A percentile compares a stretch with the other conserved stretches of the same genome.
Conservation (phyloP, 2,329 filamentous ascomycete genomes). For the Cytospora leucostoma region DNA sequence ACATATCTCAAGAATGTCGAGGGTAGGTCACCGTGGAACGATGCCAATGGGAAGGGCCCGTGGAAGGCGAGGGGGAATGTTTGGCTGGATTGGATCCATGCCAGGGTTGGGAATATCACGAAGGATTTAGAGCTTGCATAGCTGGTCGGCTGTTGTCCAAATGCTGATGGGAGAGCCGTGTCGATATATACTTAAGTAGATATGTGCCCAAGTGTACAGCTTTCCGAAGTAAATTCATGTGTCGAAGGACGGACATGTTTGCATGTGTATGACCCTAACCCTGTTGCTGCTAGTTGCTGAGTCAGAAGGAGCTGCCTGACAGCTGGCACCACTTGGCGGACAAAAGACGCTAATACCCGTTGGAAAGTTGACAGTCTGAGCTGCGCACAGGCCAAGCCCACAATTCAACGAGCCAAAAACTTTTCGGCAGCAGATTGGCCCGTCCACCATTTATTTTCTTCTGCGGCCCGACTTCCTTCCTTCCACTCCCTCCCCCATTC, state of each 20-base stretch:
- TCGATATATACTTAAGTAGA: background rate
- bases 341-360: background rate
- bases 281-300: too few species aligned
- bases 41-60: conserved; percentile 1
- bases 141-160: background rate
- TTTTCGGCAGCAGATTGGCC: background rate
- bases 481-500: conserved; percentile 26
- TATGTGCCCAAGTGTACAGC: background rate
- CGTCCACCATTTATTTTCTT: conserved; percentile 10
- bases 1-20: conserved; percentile 16
- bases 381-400: conserved; percentile 12
- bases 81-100: conserved; percentile 19
- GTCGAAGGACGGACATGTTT: too few species aligned
- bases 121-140: background rate
- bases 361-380: background rate
- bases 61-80: conserved; percentile 20
- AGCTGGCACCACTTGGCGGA: conserved; percentile 9
- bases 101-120: background rate
- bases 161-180: background rate
- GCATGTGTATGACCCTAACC: too few species aligned
- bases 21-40: background rate
- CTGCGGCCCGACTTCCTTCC: conserved; percentile 11
- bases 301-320: background rate
- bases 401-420: conserved; percentile 24
- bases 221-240: background rate